Evolutionary conservation across 495 filamentous ascomycete genomes (phyloP).

Genomic region (Achaetomiella virescens): DNA sequence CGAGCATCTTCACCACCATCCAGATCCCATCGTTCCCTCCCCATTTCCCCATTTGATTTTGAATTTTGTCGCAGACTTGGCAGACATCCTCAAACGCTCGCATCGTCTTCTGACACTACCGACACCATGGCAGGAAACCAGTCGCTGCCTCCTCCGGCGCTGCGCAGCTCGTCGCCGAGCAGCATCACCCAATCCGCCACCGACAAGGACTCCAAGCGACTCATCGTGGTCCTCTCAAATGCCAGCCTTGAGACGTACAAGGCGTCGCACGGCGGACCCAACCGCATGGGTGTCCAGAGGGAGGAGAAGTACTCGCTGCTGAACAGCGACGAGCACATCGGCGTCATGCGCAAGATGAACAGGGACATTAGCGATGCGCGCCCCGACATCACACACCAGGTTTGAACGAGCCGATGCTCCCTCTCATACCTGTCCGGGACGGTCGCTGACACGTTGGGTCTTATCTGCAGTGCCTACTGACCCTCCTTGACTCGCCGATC

Average conservation of each 20-base stretch:
- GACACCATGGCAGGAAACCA: constrained; percentile 57
- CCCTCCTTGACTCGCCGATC: constrained; percentile 92
- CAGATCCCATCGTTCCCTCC: neutral
- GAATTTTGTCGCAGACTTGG: too few species aligned
- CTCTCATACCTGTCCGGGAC: neutral
- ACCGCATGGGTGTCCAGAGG: constrained; percentile 57
- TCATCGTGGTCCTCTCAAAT: constrained; percentile 95
- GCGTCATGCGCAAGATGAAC: constrained; percentile 98
- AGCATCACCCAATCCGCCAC: constrained; percentile 75
- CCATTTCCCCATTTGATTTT: neutral
- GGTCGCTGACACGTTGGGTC: constrained; percentile 19
- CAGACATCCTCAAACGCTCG: neutral
- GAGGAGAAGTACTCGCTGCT: constrained; percentile 94
- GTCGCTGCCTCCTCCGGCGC: constrained; percentile 82
- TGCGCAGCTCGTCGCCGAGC: constrained; percentile 87
- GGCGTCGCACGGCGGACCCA: constrained; percentile 60
- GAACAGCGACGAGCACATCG: constrained; percentile 98
- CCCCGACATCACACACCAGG: constrained; percentile 97
- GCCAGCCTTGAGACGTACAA: constrained; percentile 97
- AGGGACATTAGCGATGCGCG: constrained; percentile 95
- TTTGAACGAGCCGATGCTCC: constrained; percentile 39
- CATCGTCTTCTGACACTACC: constrained; percentile 18
- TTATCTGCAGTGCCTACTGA: constrained; percentile 75
- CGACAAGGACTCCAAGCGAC: constrained; percentile 81
- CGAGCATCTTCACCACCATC: too few species aligned